Evolutionary conservation across 345 rosid genomes (phyloP).

Genomic region (Aquilaria yunnanensis): DNA sequence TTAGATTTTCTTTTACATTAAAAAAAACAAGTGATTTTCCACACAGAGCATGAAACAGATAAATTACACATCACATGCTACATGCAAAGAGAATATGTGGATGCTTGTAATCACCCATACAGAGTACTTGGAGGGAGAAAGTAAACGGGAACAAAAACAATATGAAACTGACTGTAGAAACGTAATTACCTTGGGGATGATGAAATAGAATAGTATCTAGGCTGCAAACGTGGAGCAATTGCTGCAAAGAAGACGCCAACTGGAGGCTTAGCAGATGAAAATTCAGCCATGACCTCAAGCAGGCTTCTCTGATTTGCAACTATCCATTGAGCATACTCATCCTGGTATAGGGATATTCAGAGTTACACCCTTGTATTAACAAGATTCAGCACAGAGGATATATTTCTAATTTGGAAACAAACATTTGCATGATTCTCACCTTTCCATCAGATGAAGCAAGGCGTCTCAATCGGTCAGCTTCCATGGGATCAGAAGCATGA

Average conservation of each 20-base stretch:
- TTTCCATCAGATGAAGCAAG: constrained; percentile 66
- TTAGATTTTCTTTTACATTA: too few relatives aligned
- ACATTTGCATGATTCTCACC: constrained; percentile 23
- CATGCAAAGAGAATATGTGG: too few relatives aligned
- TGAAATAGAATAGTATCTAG: constrained; percentile 91
- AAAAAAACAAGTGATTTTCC: too few relatives aligned
- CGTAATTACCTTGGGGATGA: constrained; percentile 75
- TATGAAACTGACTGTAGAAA: background rate
- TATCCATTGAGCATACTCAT: constrained; percentile 88
- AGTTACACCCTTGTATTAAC: background rate
- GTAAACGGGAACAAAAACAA: background rate
- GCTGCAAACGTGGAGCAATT: constrained; percentile 81
- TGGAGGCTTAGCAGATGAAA: constrained; percentile 86
- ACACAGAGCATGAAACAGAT: too few relatives aligned
- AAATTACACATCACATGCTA: too few relatives aligned
- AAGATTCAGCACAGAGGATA: too few relatives aligned
- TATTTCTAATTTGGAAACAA: background rate
- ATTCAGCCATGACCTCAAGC: constrained; percentile 88
- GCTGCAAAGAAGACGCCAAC: constrained; percentile 96
- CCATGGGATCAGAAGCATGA: constrained; percentile 79
- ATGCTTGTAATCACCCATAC: too few relatives aligned
- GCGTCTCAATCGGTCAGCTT: constrained; percentile 53
- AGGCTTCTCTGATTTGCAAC: constrained; percentile 87
- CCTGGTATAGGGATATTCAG: constrained; percentile 31
- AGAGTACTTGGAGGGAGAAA: background rate